phyloP scores from a whole-genome alignment of 164 flowering plant genomes.

The Chimonanthus praecox region DNA sequence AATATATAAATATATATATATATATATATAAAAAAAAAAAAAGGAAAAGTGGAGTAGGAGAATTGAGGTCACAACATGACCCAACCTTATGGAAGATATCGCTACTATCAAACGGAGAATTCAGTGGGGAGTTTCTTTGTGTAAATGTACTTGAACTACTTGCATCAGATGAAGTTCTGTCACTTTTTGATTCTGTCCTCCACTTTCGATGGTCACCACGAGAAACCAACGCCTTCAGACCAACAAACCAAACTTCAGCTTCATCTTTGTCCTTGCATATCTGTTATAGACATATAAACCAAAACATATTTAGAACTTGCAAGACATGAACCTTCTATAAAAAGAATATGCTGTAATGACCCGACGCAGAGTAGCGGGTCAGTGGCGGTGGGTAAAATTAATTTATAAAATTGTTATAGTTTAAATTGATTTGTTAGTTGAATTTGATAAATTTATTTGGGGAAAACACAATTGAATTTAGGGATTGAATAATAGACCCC shows the following conservation, averaged over 20 bases:
- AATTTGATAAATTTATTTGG: no score
- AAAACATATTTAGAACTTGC: no score
- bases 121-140: constrained; percentile 38
- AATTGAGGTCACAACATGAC: background rate
- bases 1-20: no score
- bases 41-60: background rate
- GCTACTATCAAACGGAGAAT: constrained; percentile 33
- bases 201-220: constrained; percentile 40
- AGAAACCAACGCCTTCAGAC: constrained; percentile 70
- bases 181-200: constrained; percentile 44
- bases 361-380: no score
- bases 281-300: constrained; percentile 24
- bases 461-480: no score
- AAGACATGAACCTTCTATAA: no score
- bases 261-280: constrained; percentile 96
- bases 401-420: no score
- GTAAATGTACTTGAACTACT: constrained; percentile 28
- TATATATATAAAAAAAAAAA: no score
- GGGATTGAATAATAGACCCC: no score
- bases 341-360: no score
- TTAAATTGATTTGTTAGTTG: no score
- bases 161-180: constrained; percentile 37
- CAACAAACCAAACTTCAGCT: constrained; percentile 95
- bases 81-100: constrained; percentile 18
- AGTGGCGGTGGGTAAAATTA: no score